Evolutionary conservation across 2,329 filamentous ascomycete species (phyloP).

Genomic region (Trichoderma harzianum): DNA sequence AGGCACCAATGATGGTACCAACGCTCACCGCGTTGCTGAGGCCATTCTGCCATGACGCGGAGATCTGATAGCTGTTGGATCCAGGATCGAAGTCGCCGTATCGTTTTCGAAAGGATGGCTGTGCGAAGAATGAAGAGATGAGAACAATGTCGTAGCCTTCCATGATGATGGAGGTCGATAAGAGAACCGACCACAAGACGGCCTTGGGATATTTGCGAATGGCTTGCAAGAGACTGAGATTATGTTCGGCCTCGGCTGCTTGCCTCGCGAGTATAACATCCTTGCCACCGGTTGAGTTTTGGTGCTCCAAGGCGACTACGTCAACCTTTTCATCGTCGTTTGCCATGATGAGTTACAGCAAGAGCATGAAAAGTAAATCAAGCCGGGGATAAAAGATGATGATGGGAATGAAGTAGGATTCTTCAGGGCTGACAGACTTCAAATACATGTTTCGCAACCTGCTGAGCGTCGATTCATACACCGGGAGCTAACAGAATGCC

Average conservation of each 20-base stretch:
- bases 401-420: background rate
- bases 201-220: slow-evolving; percentile 33
- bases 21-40: slow-evolving; percentile 43
- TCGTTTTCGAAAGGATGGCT: slow-evolving; percentile 22
- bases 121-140: slow-evolving; percentile 37
- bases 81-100: background rate
- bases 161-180: slow-evolving; percentile 41
- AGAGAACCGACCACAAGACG: slow-evolving; percentile 34
- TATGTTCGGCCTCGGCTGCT: background rate
- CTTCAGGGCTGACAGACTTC: background rate
- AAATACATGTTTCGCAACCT: background rate
- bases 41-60: slow-evolving; percentile 48
- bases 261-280: background rate
- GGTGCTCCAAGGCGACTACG: background rate
- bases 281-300: background rate
- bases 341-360: background rate
- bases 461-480: background rate
- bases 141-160: slow-evolving; percentile 39
- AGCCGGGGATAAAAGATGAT: background rate
- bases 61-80: slow-evolving; percentile 27
- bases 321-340: background rate
- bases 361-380: background rate
- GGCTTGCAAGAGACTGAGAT: slow-evolving; percentile 21
- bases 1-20: slow-evolving; percentile 47
- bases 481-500: background rate